A percentile compares a stretch with the other conserved stretches of the same genome.
phyloP scores from a whole-genome alignment of 805 yeast species.

The Saccharomycopsis capsularis region DNA sequence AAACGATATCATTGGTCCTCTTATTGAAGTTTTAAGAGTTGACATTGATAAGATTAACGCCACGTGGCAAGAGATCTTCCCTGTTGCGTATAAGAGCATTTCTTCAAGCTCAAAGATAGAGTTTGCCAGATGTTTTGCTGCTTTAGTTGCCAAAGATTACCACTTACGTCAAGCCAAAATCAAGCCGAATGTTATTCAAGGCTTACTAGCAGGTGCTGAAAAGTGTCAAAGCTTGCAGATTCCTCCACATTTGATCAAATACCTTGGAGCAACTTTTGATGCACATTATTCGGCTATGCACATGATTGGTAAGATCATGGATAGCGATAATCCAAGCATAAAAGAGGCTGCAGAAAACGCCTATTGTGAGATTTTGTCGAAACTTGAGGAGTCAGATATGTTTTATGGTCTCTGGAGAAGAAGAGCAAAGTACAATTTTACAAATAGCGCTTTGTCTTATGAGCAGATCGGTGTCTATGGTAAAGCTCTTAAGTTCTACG shows the following conservation, averaged over 20 bases:
- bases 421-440: slow-evolving; percentile 86
- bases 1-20: slow-evolving; percentile 57
- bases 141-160: slow-evolving; percentile 80
- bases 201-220: slow-evolving; percentile 78
- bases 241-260: slow-evolving; percentile 91
- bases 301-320: slow-evolving; percentile 61
- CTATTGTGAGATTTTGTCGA: slow-evolving; percentile 77
- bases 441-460: slow-evolving; percentile 84
- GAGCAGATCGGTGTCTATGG: slow-evolving; percentile 96
- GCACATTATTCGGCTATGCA: slow-evolving; percentile 88
- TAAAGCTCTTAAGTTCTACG: slow-evolving; percentile 87
- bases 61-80: slow-evolving; percentile 81
- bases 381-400: slow-evolving; percentile 89
- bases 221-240: slow-evolving; percentile 64
- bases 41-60: slow-evolving; percentile 71
- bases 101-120: slow-evolving; percentile 66
- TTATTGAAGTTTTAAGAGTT: slow-evolving; percentile 74
- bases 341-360: slow-evolving; percentile 88
- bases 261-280: slow-evolving; percentile 77
- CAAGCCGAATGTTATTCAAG: slow-evolving; percentile 80
- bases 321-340: slow-evolving; percentile 26
- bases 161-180: slow-evolving; percentile 85
- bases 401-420: slow-evolving; percentile 97
- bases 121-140: slow-evolving; percentile 72
- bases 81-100: slow-evolving; percentile 53